These are phyloP conservation scores for Aureobasidium namibiae DNA, from an alignment of 2,329 filamentous ascomycete genomes.

Conservation along the genomic window DNA sequence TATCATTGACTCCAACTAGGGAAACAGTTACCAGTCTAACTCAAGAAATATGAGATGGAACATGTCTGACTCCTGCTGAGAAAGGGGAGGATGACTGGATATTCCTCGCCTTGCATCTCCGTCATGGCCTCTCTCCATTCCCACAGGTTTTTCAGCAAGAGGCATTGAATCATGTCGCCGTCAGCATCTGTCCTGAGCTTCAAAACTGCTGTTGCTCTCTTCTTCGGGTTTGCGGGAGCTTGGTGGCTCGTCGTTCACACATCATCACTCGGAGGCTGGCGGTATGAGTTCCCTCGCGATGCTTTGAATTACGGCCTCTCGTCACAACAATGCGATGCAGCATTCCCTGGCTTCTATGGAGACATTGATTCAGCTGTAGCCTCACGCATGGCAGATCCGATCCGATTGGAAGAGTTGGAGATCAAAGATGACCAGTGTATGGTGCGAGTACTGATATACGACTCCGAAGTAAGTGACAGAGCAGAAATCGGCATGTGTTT, in stretches of 20 bases:
- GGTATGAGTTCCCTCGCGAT: constrained; percentile 18
- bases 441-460: constrained; percentile 9
- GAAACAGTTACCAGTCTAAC: not conserved
- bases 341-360: constrained; percentile 25
- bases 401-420: not conserved
- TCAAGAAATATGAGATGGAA: not conserved
- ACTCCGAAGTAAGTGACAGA: not conserved
- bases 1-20: not conserved
- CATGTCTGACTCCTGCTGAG: not conserved
- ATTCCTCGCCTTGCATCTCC: not conserved
- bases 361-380: constrained; percentile 28
- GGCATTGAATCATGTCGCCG: not conserved
- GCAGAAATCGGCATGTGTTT: not conserved
- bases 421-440: constrained; percentile 1
- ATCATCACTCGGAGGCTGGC: constrained; percentile 1
- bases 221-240: not conserved
- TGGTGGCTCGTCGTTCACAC: not conserved
- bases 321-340: constrained; percentile 22
- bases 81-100: not conserved
- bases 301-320: constrained; percentile 23
- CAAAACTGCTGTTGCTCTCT: not conserved
- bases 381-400: constrained; percentile 19
- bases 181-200: not conserved
- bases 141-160: not conserved
- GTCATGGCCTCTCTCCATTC: not conserved